Conservation (phyloP, 306 rosid genomes). For the Quercus alba region DNA sequence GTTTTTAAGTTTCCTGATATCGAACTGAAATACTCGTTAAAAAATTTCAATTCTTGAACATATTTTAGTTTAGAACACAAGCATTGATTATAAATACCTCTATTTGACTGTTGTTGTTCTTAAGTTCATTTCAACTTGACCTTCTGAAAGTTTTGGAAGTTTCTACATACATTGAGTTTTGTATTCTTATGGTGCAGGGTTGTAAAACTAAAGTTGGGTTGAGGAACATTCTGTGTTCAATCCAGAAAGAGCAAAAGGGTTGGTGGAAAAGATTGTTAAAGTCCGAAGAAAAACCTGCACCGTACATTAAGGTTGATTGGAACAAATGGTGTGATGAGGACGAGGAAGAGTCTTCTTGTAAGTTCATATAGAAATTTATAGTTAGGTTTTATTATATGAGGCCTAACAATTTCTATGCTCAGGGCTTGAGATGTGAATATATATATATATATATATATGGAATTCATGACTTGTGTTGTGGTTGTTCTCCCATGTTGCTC, state of each 20-base stretch:
- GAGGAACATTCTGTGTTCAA: constrained; percentile 71
- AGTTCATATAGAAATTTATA: constrained; percentile 20
- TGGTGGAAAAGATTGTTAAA: constrained; percentile 86
- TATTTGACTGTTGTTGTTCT: neutral
- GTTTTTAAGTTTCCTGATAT: neutral
- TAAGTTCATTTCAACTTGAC: neutral
- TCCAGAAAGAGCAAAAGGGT: constrained; percentile 70
- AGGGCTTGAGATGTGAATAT: neutral
- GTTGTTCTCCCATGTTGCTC: neutral
- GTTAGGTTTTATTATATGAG: constrained; percentile 10
- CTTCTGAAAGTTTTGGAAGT: constrained; percentile 12
- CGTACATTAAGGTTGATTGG: constrained; percentile 87
- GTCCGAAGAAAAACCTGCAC: constrained; percentile 82
- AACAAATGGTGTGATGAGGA: constrained; percentile 85
- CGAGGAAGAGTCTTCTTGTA: constrained; percentile 63
- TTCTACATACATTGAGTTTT: constrained; percentile 1
- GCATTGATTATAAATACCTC: neutral
- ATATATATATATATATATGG: neutral
- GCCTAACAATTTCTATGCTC: neutral
- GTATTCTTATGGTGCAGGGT: constrained; percentile 32
- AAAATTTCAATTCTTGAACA: neutral
- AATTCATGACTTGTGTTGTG: neutral
- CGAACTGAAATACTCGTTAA: neutral
- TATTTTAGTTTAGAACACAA: neutral
- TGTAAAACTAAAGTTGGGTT: constrained; percentile 68